Conservation (phyloP, 1,284 basidiomycete species). For the Porodaedalea pini region DNA sequence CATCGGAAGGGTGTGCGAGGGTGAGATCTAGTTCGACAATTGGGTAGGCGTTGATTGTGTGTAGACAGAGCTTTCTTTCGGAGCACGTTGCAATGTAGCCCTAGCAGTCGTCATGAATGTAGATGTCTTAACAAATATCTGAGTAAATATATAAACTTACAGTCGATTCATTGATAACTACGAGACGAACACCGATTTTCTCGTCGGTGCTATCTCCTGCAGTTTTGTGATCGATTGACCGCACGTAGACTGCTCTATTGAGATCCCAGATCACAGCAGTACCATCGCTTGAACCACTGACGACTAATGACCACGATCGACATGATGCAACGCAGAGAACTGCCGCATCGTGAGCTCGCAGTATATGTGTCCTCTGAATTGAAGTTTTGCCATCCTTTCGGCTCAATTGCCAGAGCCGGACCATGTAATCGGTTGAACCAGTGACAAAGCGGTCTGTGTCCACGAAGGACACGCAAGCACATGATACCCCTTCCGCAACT, state of each 20-base stretch:
- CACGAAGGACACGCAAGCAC: conserved; percentile 74
- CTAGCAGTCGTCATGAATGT: conserved; percentile 37
- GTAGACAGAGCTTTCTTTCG: conserved; percentile 59
- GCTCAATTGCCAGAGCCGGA: conserved; percentile 73
- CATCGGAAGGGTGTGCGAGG: conserved; percentile 26
- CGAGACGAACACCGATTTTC: conserved; percentile 56
- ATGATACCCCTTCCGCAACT: conserved; percentile 70
- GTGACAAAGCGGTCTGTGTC: conserved; percentile 71
- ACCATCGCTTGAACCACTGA: conserved; percentile 84
- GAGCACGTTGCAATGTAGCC: conserved; percentile 84
- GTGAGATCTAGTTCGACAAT: conserved; percentile 65
- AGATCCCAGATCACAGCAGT: conserved; percentile 90
- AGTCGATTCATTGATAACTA: conserved; percentile 81
- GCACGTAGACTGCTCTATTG: conserved; percentile 75
- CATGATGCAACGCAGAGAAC: conserved; percentile 75
- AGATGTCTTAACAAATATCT: not conserved
- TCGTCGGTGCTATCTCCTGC: conserved; percentile 36
- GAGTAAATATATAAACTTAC: conserved; percentile 42
- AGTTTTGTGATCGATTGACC: conserved; percentile 62
- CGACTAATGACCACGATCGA: conserved; percentile 76
- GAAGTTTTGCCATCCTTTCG: conserved; percentile 31
- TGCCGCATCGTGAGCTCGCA: conserved; percentile 71
- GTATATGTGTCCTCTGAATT: conserved; percentile 61
- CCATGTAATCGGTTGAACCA: conserved; percentile 70
- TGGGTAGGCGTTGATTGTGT: conserved; percentile 78